Evolutionary conservation across 208 protist species (phyloP).

Genomic region (Leishmania guyanensis): DNA sequence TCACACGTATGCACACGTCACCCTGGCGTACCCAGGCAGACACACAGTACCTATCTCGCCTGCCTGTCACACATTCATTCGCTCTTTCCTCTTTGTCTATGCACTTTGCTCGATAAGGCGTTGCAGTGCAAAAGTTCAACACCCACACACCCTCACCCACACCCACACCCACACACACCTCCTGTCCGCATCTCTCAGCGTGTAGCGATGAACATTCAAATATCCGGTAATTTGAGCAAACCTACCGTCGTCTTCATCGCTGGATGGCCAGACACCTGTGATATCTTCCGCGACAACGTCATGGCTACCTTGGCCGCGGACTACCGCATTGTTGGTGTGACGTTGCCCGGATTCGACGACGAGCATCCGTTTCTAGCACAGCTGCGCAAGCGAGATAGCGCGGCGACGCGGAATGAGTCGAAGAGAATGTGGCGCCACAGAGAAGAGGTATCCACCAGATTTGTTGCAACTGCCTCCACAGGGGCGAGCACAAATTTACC

Average conservation of each 20-base stretch:
- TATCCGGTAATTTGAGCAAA: constrained; percentile 68
- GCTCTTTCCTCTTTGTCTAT: background rate
- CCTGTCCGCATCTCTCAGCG: background rate
- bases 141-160: background rate
- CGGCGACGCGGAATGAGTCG: background rate
- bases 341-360: constrained; percentile 63
- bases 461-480: background rate
- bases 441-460: background rate
- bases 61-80: background rate
- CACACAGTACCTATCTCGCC: background rate
- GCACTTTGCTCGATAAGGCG: background rate
- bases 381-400: constrained; percentile 7
- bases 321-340: constrained; percentile 74
- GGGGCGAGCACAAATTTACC: background rate
- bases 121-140: background rate
- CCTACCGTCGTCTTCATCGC: constrained; percentile 74
- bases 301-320: constrained; percentile 48
- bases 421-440: background rate
- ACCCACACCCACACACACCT: background rate
- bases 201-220: constrained; percentile 67
- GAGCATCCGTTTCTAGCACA: constrained; percentile 46
- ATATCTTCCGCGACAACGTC: constrained; percentile 77
- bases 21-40: background rate
- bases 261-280: constrained; percentile 76
- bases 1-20: background rate